Evolutionary conservation across 805 yeast species (phyloP), one percentile per base, ranked within the genome.

Genomic region (Diddensiella transvaalensis): DNA sequence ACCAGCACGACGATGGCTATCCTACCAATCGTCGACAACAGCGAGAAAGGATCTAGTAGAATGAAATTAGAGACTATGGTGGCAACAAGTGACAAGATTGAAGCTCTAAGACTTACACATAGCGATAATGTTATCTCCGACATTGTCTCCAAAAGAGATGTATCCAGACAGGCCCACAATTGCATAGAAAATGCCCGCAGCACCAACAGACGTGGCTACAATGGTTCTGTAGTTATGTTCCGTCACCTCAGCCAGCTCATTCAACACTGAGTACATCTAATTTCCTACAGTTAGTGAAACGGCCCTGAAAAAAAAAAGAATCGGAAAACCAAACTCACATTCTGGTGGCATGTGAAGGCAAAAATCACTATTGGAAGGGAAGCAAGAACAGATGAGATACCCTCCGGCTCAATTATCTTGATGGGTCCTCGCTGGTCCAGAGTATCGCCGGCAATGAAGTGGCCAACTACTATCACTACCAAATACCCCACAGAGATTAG

Each of bases 331-430:
- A 4, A 6, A 44, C 49, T 30, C 21, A 35, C 42, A 68, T 91
- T 91, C 65, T 91, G 97, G 62, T 91, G 97, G 60, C 97, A 93
- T 0, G 98, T 91, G 67, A 82, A 91, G 0, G 96, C 96, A 72
- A 91, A 90, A 11, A 91, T 91, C 57, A 89, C 82, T 54, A 90
- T 85, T n/a, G 97, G 95, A 63, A 90, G 80, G 8, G 93, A 80
- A 21, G 85, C 75, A 17, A 90, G 73, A n/a, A 80, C 69, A 13
- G 73, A 62, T 5, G 56, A 35, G 5, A 60, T 5, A 3, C 75
- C 65, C 22, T 62, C 58, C 1, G 88, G 87, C 26, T 64, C 61
- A 52, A 79, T 52, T 55, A 73, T 48, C 49, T 76, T 60, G 44
- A 85, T 64, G 0, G 69, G 69, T 0, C 89, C 90, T 46, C 71